Percentiles rank a stretch among this genome's conserved stretches.
Conservation (phyloP, 352 stramenopile genomes). For the Phytophthora cryptogea region DNA sequence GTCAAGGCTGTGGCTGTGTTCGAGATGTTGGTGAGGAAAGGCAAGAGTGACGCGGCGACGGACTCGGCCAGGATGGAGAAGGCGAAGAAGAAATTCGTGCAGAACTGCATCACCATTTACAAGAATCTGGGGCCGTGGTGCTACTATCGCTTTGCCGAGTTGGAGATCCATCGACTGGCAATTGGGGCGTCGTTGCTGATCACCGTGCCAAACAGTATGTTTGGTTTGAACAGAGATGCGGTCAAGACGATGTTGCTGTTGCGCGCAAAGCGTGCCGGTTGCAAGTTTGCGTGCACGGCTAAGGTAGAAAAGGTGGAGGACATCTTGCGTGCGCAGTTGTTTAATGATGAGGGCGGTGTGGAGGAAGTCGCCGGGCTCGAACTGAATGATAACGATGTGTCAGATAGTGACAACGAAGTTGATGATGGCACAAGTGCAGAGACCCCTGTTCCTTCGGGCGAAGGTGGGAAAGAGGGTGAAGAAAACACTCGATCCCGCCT, state of each 20-base stretch:
- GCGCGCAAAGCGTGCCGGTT: constrained; percentile 40
- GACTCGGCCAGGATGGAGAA: constrained; percentile 54
- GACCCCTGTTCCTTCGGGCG: not conserved
- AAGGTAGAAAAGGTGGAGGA: constrained; percentile 66
- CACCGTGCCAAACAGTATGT: constrained; percentile 56
- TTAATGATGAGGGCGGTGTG: constrained; percentile 24
- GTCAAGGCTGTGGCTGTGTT: constrained; percentile 53
- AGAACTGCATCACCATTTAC: constrained; percentile 60
- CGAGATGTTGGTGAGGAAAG: constrained; percentile 56
- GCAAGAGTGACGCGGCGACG: constrained; percentile 42
- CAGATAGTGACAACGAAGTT: constrained; percentile 39
- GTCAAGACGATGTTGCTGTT: constrained; percentile 56
- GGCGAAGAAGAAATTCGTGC: constrained; percentile 56
- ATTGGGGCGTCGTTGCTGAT: constrained; percentile 58
- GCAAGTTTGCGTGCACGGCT: constrained; percentile 51
- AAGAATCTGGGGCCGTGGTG: constrained; percentile 75
- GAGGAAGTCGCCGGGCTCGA: constrained; percentile 26
- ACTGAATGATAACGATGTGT: constrained; percentile 27
- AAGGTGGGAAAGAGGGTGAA: constrained; percentile 3
- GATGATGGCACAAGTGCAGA: not conserved
- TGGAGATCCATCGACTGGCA: constrained; percentile 73
- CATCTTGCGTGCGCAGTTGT: constrained; percentile 48
- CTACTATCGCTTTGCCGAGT: constrained; percentile 69
- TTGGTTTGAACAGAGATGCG: constrained; percentile 59
- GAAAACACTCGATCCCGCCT: constrained; percentile 4